Evolutionary conservation across 495 filamentous ascomycete species (phyloP), one percentile per base, ranked within the genome.

Genomic region (Xylaria bambusicola): DNA sequence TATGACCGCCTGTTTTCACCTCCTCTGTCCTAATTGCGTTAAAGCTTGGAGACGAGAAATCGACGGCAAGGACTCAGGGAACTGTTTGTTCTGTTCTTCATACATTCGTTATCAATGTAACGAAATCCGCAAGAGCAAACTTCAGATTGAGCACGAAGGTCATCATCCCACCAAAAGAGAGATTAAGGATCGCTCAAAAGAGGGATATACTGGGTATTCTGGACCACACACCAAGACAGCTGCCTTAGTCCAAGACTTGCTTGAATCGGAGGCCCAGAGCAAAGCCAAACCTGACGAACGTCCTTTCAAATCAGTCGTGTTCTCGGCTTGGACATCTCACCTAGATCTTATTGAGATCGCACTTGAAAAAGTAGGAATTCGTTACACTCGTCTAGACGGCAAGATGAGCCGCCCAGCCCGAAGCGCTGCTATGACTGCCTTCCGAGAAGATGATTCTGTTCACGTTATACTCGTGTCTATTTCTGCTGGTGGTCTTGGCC

Each of bases 321-420:
- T 98, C 70, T 96, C 92, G 1, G 85, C 84, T 27, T 98, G 94
- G 93, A 97, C 93, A 0, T 86, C 89, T 2, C 92, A 97, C 69
- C 84, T 98, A 31, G 93, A 98, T 68, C 83, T 98, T 13, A 95
- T 98, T 63, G 85, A 96, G 67, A 84, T 91, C 49, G 93, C 94
- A 2, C 77, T 98, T 13, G 79, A 86, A 46, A 80, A 85, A 45
- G 80, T 82, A 33, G 77, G 78, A 7, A 83, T 96, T 67, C 75
- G 68, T 2, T 95, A 82, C 67, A 84, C 82, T n/a, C 90, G 93
- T 10, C 83, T 98, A 2, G 94, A 98, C 68, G 94, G 94, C 13
- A 89, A 84, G 49, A 95, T 97, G 90, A 77, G 80, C 0, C 86
- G 93, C 21, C 69, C 77, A 3, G 82, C 88, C 17, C 87, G 94